phyloP scores from a whole-genome alignment of 1,284 basidiomycete species.

The Leccinum griseonigrum region DNA sequence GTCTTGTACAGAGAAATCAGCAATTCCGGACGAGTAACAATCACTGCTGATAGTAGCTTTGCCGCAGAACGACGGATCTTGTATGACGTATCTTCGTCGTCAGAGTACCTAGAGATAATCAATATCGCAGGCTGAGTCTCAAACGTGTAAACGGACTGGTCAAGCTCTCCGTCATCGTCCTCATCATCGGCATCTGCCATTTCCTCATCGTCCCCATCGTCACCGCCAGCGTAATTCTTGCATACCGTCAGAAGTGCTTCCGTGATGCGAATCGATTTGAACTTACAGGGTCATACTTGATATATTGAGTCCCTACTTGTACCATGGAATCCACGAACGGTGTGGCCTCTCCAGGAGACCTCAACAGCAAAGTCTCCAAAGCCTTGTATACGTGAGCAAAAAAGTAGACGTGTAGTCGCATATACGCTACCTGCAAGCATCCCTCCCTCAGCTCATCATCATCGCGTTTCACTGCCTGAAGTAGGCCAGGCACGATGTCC shows the following conservation, averaged over 20 bases:
- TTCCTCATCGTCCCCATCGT: slow-evolving; percentile 79
- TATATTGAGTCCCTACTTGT: slow-evolving; percentile 68
- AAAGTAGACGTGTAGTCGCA: background rate
- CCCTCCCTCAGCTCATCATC: slow-evolving; percentile 83
- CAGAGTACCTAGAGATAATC: slow-evolving; percentile 70
- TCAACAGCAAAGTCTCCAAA: slow-evolving; percentile 79
- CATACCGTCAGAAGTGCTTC: slow-evolving; percentile 5
- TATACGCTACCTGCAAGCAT: slow-evolving; percentile 59
- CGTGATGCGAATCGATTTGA: background rate
- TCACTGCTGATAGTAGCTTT: slow-evolving; percentile 83
- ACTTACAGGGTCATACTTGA: slow-evolving; percentile 93
- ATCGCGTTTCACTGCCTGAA: slow-evolving; percentile 64
- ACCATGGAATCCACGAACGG: slow-evolving; percentile 71
- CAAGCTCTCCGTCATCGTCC: slow-evolving; percentile 78
- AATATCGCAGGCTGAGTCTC: background rate
- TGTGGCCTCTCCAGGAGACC: slow-evolving; percentile 80
- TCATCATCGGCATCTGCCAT: slow-evolving; percentile 77
- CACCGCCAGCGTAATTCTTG: slow-evolving; percentile 85
- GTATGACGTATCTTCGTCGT: slow-evolving; percentile 99
- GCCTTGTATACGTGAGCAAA: slow-evolving; percentile 41
- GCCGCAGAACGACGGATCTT: slow-evolving; percentile 94
- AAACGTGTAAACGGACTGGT: slow-evolving; percentile 47
- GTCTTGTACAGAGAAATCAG: slow-evolving; percentile 77
- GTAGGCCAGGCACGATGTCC: slow-evolving; percentile 65
- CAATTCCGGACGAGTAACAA: slow-evolving; percentile 87